phyloP scores from a whole-genome alignment of 768 basidiomycete species.

The Tricholoma bakamatsutake region DNA sequence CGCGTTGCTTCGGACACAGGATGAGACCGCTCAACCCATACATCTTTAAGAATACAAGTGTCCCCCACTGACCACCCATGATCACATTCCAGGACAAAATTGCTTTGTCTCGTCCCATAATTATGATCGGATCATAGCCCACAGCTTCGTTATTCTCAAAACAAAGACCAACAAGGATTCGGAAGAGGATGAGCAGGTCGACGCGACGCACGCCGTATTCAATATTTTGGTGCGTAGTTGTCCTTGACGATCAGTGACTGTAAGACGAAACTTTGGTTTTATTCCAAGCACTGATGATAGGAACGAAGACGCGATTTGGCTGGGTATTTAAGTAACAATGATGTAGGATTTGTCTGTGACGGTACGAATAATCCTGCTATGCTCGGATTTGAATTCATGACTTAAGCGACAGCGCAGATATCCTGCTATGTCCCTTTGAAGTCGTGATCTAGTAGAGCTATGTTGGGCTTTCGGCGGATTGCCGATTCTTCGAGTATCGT shows the following conservation, averaged over 20 bases:
- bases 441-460: background rate
- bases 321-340: background rate
- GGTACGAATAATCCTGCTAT: background rate
- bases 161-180: background rate
- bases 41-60: background rate
- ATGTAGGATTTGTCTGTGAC: background rate
- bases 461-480: background rate
- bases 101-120: too few species aligned
- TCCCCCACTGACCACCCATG: background rate
- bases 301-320: background rate
- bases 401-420: background rate
- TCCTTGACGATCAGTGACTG: background rate
- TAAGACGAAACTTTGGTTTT: background rate
- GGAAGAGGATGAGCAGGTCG: background rate
- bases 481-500: background rate
- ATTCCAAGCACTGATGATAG: background rate
- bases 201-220: background rate
- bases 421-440: background rate
- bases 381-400: background rate
- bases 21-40: background rate
- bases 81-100: background rate
- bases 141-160: background rate
- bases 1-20: background rate
- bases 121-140: background rate
- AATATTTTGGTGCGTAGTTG: background rate